A percentile compares a stretch with the other conserved stretches of the same genome.
phyloP scores from a whole-genome alignment of 768 basidiomycete species.

The Artomyces pyxidatus region DNA sequence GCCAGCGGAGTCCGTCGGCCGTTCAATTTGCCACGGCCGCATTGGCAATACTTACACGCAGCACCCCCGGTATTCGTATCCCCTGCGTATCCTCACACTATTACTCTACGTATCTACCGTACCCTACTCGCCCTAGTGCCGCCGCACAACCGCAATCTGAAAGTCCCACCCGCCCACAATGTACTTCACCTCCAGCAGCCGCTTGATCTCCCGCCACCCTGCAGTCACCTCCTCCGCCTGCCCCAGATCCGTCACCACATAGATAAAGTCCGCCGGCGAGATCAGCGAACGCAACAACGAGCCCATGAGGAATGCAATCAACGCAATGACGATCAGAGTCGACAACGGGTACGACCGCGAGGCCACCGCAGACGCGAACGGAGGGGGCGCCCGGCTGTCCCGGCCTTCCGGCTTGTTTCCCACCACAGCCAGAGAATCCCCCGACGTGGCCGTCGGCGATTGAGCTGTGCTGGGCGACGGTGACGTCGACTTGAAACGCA shows the following conservation, averaged over 20 bases:
- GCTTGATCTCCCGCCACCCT: constrained; percentile 81
- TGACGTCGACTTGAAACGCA: constrained; percentile 35
- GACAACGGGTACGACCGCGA: constrained; percentile 32
- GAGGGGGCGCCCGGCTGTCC: constrained; percentile 1
- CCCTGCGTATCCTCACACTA: background rate
- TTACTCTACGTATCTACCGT: background rate
- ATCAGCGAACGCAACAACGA: constrained; percentile 83
- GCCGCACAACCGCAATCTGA: constrained; percentile 74
- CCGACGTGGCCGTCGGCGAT: constrained; percentile 12
- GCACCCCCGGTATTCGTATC: background rate
- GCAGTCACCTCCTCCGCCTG: constrained; percentile 42
- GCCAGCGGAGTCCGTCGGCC: background rate
- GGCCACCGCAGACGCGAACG: constrained; percentile 5
- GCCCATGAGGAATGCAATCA: constrained; percentile 89
- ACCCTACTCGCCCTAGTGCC: constrained; percentile 36
- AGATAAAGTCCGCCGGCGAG: constrained; percentile 86
- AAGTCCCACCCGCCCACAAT: constrained; percentile 82
- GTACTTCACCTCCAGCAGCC: constrained; percentile 77
- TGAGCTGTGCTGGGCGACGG: background rate
- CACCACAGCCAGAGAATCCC: constrained; percentile 11
- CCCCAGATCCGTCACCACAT: constrained; percentile 54
- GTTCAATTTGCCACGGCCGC: constrained; percentile 8
- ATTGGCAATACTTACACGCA: constrained; percentile 1
- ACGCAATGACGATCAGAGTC: constrained; percentile 64
- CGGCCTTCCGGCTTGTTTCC: constrained; percentile 1